Evolutionary conservation across 225 moss, liverwort and hornwort species (phyloP).

Genomic region (Sphagnum contortum): DNA sequence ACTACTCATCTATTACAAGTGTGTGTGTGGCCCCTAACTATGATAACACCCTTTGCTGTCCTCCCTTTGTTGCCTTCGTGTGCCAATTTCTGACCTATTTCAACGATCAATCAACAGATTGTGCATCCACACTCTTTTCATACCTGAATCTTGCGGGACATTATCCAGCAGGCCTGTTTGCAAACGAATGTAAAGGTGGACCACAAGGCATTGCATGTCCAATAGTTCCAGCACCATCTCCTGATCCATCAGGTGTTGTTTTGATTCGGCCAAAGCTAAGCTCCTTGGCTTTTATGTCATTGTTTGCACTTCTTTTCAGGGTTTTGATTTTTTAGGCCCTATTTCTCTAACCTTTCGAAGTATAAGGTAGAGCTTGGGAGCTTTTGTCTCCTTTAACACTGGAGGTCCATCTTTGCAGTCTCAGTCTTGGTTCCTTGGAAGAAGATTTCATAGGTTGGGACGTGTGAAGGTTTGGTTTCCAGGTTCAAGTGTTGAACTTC

Average conservation of each 20-base stretch:
- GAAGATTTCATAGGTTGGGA: no score
- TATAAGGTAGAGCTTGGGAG: no score
- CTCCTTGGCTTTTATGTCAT: neutral
- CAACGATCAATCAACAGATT: constrained; percentile 27
- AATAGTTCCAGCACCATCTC: constrained; percentile 24
- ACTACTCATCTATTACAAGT: constrained; percentile 35
- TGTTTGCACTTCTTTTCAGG: neutral
- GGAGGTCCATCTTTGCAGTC: no score
- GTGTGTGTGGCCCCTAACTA: constrained; percentile 18
- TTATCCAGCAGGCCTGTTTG: constrained; percentile 19
- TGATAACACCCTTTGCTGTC: constrained; percentile 15
- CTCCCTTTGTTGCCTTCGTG: constrained; percentile 22
- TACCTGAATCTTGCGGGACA: constrained; percentile 32
- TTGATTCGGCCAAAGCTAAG: neutral
- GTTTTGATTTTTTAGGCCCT: neutral
- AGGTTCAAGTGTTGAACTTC: no score
- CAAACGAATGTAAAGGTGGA: constrained; percentile 21
- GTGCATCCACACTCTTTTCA: constrained; percentile 23
- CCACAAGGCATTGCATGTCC: constrained; percentile 27
- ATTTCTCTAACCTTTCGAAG: no score
- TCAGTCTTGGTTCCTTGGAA: no score
- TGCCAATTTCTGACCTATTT: constrained; percentile 28
- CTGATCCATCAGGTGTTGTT: constrained; percentile 16
- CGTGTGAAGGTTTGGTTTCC: no score
- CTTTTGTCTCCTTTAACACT: no score